phyloP scores from a whole-genome alignment of 176 grass and related monocot genomes.

The Triticum turgidum region DNA sequence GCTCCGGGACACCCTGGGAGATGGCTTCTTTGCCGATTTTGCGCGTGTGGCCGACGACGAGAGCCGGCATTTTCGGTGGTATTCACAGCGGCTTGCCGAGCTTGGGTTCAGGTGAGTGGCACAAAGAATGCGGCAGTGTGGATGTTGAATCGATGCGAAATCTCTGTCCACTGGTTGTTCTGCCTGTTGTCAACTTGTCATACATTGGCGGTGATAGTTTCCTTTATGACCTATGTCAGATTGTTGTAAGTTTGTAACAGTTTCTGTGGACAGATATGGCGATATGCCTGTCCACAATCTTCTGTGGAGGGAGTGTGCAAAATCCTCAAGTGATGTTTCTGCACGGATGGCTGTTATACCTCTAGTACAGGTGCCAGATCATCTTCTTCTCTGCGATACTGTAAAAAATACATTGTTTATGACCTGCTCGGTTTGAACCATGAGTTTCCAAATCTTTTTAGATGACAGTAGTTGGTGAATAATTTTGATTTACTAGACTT shows the following conservation, averaged over 20 bases:
- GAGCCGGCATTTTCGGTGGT: slow-evolving; percentile 92
- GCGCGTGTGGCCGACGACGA: slow-evolving; percentile 87
- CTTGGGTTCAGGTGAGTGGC: slow-evolving; percentile 75
- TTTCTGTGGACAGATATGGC: slow-evolving; percentile 56
- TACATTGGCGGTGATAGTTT: not conserved
- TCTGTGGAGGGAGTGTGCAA: slow-evolving; percentile 84
- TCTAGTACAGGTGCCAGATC: slow-evolving; percentile 65
- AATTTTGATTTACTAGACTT: slow-evolving; percentile 3
- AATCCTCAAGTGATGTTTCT: slow-evolving; percentile 81
- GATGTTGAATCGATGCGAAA: not conserved
- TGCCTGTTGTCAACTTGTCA: not conserved
- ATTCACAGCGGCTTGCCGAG: slow-evolving; percentile 76
- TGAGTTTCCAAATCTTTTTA: not conserved
- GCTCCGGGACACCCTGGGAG: slow-evolving; percentile 54
- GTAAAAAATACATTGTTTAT: not conserved
- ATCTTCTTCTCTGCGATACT: not conserved
- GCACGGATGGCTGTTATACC: slow-evolving; percentile 90
- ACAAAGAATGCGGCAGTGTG: not conserved
- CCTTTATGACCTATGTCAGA: not conserved
- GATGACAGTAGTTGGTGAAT: not conserved
- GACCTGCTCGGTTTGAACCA: not conserved
- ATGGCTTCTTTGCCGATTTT: slow-evolving; percentile 81
- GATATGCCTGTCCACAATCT: slow-evolving; percentile 97
- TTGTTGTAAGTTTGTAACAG: not conserved
- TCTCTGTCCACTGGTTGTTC: not conserved